A percentile compares a stretch with the other conserved stretches of the same genome.
Evolutionary conservation across 352 stramenopile genomes (phyloP).

Genomic region (Phytophthora niederhauseri): DNA sequence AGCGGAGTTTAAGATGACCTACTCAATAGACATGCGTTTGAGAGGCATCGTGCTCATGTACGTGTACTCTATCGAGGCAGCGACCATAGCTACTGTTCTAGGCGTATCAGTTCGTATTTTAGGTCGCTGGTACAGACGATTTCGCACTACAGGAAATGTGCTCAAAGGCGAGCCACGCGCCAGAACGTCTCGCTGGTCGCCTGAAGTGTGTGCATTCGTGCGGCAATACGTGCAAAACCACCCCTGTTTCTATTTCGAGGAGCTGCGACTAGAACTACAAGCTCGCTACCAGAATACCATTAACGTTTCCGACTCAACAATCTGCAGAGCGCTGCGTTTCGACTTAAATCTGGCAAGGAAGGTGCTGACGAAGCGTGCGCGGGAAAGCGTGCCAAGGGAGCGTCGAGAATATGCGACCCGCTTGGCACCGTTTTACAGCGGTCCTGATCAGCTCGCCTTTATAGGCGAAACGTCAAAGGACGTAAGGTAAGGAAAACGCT

Average conservation of each 20-base stretch:
- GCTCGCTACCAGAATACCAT: not conserved
- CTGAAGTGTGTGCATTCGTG: constrained; percentile 11
- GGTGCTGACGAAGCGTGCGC: constrained; percentile 12
- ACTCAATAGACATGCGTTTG: constrained; percentile 21
- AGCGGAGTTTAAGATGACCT: constrained; percentile 17
- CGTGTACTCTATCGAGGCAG: constrained; percentile 14
- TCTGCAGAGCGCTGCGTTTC: constrained; percentile 15
- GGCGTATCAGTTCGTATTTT: constrained; percentile 4
- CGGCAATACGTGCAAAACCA: constrained; percentile 12
- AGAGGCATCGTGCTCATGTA: constrained; percentile 23
- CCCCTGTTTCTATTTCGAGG: constrained; percentile 20
- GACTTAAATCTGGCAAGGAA: constrained; percentile 13
- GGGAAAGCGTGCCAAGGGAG: constrained; percentile 13
- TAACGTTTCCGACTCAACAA: constrained; percentile 16
- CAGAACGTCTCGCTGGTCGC: constrained; percentile 12
- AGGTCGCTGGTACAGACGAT: constrained; percentile 5
- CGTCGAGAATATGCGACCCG: constrained; percentile 7
- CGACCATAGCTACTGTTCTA: constrained; percentile 1
- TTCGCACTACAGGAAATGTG: constrained; percentile 12
- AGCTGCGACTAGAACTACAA: constrained; percentile 3
- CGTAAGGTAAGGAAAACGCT: constrained; percentile 9
- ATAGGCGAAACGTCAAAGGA: constrained; percentile 18
- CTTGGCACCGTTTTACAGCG: constrained; percentile 27
- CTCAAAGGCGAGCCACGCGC: not conserved
- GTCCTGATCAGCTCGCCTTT: constrained; percentile 26